These are phyloP conservation scores for Phytopythium chamaehyphon DNA, from an alignment of 352 stramenopile species.

Conservation along the genomic window DNA sequence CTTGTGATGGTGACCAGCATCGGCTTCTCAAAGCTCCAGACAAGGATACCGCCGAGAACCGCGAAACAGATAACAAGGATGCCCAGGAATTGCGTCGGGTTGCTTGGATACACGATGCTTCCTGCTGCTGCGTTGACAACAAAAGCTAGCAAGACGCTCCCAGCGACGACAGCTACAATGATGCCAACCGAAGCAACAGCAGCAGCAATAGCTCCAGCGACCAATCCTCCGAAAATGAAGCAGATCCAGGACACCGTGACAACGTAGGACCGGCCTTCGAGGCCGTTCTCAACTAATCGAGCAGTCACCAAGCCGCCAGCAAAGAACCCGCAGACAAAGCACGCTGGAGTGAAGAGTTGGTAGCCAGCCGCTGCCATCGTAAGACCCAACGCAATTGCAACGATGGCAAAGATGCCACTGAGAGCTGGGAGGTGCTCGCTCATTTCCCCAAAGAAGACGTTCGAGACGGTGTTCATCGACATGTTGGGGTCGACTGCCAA, in stretches of 20 bases:
- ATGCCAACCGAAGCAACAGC: conserved; percentile 33
- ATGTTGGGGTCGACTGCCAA: too few species aligned
- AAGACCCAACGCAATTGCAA: conserved; percentile 24
- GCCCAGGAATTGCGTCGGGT: conserved; percentile 30
- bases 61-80: conserved; percentile 31
- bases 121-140: conserved; percentile 27
- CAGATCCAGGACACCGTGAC: conserved; percentile 41
- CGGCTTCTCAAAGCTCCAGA: conserved; percentile 41
- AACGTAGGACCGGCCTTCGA: conserved; percentile 23
- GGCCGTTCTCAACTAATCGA: conserved; percentile 26
- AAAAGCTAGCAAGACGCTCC: conserved; percentile 39
- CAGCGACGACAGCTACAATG: conserved; percentile 33
- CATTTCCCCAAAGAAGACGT: conserved; percentile 14
- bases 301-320: conserved; percentile 28
- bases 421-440: neutral
- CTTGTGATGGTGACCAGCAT: conserved; percentile 34
- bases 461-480: conserved; percentile 6
- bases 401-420: conserved; percentile 18
- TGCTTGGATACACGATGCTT: conserved; percentile 33
- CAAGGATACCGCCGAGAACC: conserved; percentile 29
- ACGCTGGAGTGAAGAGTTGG: conserved; percentile 32
- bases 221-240: conserved; percentile 43
- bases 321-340: conserved; percentile 47
- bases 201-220: conserved; percentile 28
- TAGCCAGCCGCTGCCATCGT: conserved; percentile 32